A percentile compares a stretch with the other conserved stretches of the same genome.
phyloP scores from a whole-genome alignment of 352 stramenopile genomes.

The Thraustotheca clavata region DNA sequence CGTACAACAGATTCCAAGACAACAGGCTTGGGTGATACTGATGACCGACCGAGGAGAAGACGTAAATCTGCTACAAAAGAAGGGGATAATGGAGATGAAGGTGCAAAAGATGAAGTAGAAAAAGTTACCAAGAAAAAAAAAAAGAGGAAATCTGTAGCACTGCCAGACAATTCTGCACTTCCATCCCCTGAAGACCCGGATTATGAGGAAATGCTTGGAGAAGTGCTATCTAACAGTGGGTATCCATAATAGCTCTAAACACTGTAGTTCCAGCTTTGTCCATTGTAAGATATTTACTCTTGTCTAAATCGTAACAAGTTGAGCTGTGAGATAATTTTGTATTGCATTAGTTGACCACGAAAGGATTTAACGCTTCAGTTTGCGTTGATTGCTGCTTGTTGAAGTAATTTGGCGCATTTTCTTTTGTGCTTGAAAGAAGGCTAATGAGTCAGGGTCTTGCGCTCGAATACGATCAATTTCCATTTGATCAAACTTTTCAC shows the following conservation, averaged over 20 bases:
- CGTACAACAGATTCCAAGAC: slow-evolving; percentile 24
- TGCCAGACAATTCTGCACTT: not conserved
- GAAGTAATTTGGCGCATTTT: slow-evolving; percentile 57
- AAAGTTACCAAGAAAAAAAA: slow-evolving; percentile 50
- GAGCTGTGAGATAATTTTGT: not conserved
- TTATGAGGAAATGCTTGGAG: slow-evolving; percentile 18
- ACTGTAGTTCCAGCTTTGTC: no score
- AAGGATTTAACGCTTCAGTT: slow-evolving; percentile 13
- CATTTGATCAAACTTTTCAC: slow-evolving; percentile 88
- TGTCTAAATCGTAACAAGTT: not conserved
- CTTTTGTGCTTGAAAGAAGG: slow-evolving; percentile 89
- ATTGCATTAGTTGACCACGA: not conserved
- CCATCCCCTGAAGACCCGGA: slow-evolving; percentile 19
- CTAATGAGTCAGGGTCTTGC: slow-evolving; percentile 84
- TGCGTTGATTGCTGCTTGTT: slow-evolving; percentile 24
- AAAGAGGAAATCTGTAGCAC: slow-evolving; percentile 24
- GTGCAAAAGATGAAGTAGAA: not conserved
- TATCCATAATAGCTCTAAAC: no score
- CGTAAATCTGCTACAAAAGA: slow-evolving; percentile 8
- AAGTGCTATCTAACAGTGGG: not conserved
- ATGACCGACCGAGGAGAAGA: slow-evolving; percentile 28
- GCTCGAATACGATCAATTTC: slow-evolving; percentile 79
- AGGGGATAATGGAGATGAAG: not conserved
- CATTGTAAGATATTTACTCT: slow-evolving; percentile 14
- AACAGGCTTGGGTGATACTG: slow-evolving; percentile 24